Evolutionary conservation across 441 rosid genomes (phyloP).

Genomic region (Euphorbia celastroides): DNA sequence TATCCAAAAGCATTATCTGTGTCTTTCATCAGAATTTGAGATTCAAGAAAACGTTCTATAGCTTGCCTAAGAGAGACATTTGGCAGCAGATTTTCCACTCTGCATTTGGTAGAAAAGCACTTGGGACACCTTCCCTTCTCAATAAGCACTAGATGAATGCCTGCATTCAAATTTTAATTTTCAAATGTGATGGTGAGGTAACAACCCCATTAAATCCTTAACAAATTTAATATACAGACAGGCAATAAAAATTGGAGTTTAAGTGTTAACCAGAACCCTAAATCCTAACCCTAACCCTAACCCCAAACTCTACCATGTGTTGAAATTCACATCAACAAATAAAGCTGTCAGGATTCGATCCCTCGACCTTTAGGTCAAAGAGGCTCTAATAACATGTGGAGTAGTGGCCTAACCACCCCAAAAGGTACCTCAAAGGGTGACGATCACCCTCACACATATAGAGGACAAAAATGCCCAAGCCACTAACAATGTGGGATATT

Average conservation of each 20-base stretch:
- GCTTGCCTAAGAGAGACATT: constrained; percentile 52
- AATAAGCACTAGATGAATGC: constrained; percentile 31
- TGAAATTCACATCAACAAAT: too few relatives aligned
- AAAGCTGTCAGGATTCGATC: too few relatives aligned
- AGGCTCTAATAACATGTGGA: too few relatives aligned
- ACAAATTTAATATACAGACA: neutral
- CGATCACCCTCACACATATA: too few relatives aligned
- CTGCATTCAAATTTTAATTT: constrained; percentile 21
- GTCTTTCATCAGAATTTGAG: constrained; percentile 26
- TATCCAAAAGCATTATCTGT: constrained; percentile 28
- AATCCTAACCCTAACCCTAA: too few relatives aligned
- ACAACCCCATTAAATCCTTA: neutral
- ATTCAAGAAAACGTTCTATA: constrained; percentile 34
- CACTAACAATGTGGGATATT: too few relatives aligned
- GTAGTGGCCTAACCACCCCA: too few relatives aligned
- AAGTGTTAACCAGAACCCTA: too few relatives aligned
- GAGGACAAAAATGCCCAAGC: too few relatives aligned
- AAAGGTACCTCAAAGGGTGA: too few relatives aligned
- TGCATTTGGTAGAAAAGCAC: constrained; percentile 37
- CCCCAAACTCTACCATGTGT: too few relatives aligned
- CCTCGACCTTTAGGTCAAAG: too few relatives aligned
- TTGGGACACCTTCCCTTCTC: constrained; percentile 45
- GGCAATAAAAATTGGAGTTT: neutral
- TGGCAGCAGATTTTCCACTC: constrained; percentile 42
- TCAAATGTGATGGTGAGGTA: neutral